A percentile compares a stretch with the other conserved stretches of the same genome.
Conservation (phyloP, 768 basidiomycete genomes). For the Paxillus ammoniavirescens region DNA sequence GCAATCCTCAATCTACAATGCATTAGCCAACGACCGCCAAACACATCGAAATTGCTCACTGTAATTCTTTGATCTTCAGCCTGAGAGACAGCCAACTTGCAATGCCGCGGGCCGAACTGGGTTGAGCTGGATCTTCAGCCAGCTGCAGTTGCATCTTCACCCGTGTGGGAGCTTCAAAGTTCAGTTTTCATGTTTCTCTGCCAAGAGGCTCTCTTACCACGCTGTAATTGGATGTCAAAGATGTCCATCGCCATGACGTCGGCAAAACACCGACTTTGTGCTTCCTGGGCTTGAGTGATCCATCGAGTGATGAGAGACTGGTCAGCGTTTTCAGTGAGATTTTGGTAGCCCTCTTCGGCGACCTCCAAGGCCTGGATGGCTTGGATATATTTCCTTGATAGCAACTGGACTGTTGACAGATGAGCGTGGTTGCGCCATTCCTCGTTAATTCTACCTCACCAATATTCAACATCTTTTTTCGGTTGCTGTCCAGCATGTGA, state of each 20-base stretch:
- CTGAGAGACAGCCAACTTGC: background rate
- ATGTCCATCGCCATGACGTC: background rate
- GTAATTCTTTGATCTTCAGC: background rate
- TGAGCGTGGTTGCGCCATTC: background rate
- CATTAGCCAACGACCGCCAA: too few relatives aligned
- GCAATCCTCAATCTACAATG: background rate
- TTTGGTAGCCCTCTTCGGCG: background rate
- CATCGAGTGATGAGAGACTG: too few relatives aligned
- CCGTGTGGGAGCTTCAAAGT: background rate
- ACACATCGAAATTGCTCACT: background rate
- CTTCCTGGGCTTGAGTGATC: too few relatives aligned
- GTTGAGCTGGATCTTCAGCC: background rate
- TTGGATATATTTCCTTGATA: background rate
- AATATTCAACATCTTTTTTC: conserved; percentile 28
- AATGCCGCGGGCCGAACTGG: background rate
- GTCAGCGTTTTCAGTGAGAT: too few relatives aligned
- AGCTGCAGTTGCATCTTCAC: background rate
- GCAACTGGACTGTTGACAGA: background rate
- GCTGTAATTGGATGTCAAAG: background rate
- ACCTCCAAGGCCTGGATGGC: background rate
- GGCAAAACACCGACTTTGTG: too few relatives aligned
- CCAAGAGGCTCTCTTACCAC: background rate
- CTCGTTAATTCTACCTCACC: background rate
- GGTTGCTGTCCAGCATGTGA: conserved; percentile 33
- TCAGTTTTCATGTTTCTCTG: background rate